These are phyloP conservation scores for Aspergillus sp. DNA, from an alignment of 2,329 filamentous ascomycete species.

Conservation along the genomic window DNA sequence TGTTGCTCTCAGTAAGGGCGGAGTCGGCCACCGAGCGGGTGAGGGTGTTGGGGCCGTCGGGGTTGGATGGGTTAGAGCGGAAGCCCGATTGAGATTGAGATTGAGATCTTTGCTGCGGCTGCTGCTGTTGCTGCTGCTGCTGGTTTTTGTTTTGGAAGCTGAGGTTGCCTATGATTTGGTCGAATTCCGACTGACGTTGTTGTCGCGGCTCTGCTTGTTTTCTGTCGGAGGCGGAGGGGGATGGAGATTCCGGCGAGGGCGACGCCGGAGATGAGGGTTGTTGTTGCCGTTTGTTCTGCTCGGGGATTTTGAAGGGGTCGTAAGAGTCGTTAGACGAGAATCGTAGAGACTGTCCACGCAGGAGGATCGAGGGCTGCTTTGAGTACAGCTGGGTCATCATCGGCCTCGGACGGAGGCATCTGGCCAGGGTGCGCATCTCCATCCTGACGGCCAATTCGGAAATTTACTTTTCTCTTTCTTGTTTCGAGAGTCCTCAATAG, in stretches of 20 bases:
- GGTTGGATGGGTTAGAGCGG: not conserved
- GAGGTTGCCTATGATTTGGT: constrained; percentile 27
- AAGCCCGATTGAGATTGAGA: not conserved
- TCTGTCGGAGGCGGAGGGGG: constrained; percentile 4
- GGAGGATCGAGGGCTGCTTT: constrained; percentile 1
- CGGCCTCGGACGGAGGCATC: constrained; percentile 25
- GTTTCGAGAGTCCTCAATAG: no score
- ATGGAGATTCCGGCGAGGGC: not conserved
- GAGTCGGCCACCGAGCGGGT: constrained; percentile 15
- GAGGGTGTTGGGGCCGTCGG: constrained; percentile 11
- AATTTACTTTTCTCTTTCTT: no score
- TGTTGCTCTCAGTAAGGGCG: constrained; percentile 11
- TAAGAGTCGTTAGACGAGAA: not conserved
- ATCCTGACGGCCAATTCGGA: constrained; percentile 7
- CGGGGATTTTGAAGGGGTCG: constrained; percentile 1
- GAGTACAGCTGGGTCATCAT: constrained; percentile 13
- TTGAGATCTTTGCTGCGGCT: constrained; percentile 9
- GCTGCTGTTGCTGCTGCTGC: constrained; percentile 18
- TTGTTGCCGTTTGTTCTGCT: constrained; percentile 1
- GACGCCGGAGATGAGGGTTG: not conserved
- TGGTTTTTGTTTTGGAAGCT: constrained; percentile 11
- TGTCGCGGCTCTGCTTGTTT: constrained; percentile 3
- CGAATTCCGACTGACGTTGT: constrained; percentile 16
- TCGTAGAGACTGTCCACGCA: not conserved
- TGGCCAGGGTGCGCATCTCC: constrained; percentile 25